Percentiles rank a stretch among this genome's conserved stretches.
Evolutionary conservation across 192 early-diverging fungal genomes (phyloP).

Genomic region (Backusella tuberculispora): DNA sequence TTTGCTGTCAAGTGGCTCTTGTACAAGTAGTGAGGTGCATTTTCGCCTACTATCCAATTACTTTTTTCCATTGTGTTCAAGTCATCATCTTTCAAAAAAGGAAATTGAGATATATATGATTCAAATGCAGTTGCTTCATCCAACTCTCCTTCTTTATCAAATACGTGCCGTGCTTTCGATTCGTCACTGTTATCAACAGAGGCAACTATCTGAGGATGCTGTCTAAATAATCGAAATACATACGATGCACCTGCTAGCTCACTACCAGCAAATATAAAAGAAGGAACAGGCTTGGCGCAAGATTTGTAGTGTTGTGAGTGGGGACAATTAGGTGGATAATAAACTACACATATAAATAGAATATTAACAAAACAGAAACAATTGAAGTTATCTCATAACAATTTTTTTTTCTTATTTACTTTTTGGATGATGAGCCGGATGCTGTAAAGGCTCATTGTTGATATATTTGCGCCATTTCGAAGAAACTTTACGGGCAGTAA

Average conservation of each 20-base stretch:
- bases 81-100: constrained; percentile 20
- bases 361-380: not conserved
- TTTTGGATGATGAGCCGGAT: constrained; percentile 11
- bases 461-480: constrained; percentile 12
- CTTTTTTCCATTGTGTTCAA: constrained; percentile 28
- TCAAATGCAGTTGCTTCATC: constrained; percentile 33
- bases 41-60: constrained; percentile 33
- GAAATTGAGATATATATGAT: constrained; percentile 36
- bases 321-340: constrained; percentile 50
- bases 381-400: not conserved
- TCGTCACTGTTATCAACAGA: constrained; percentile 43
- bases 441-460: not conserved
- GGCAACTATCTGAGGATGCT: constrained; percentile 52
- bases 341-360: constrained; percentile 31
- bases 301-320: constrained; percentile 40
- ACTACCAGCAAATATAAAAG: constrained; percentile 58
- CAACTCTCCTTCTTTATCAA: constrained; percentile 25
- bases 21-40: constrained; percentile 43
- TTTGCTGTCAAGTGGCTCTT: constrained; percentile 41
- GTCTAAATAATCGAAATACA: constrained; percentile 48
- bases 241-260: constrained; percentile 47
- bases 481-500: constrained; percentile 15
- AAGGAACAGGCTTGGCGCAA: constrained; percentile 56
- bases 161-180: constrained; percentile 8
- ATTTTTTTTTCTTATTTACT: not conserved